Conservation (phyloP, 208 protist species). For the Trypanosoma vivax region DNA sequence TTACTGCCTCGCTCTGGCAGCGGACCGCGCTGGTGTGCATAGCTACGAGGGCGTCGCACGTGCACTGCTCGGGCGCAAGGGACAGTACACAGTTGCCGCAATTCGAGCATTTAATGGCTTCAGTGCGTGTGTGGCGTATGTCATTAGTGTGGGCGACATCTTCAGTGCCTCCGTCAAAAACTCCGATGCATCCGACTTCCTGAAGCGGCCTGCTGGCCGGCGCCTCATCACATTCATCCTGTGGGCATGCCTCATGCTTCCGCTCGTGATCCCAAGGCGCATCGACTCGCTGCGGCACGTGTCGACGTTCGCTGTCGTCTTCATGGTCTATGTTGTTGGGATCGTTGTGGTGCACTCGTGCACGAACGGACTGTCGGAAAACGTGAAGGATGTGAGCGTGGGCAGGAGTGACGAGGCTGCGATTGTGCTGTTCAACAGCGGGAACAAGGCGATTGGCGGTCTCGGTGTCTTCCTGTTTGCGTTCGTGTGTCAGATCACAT, state of each 20-base stretch:
- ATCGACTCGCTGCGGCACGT: background rate
- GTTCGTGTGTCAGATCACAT: conserved; percentile 56
- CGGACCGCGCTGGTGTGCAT: conserved; percentile 24
- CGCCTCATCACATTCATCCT: conserved; percentile 9
- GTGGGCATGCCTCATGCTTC: conserved; percentile 16
- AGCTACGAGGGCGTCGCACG: conserved; percentile 41
- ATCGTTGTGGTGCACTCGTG: background rate
- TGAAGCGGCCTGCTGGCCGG: background rate
- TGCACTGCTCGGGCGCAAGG: conserved; percentile 17
- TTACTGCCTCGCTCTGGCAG: conserved; percentile 24
- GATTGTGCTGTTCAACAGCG: conserved; percentile 4
- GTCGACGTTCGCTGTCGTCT: background rate
- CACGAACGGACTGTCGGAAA: conserved; percentile 20
- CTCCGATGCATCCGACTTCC: conserved; percentile 2
- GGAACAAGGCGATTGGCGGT: conserved; percentile 22
- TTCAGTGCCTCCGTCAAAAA: conserved; percentile 9
- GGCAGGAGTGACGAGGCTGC: background rate
- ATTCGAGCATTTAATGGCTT: conserved; percentile 23
- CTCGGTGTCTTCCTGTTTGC: conserved; percentile 48
- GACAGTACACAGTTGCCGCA: conserved; percentile 12
- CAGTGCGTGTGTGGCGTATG: conserved; percentile 20
- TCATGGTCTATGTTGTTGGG: background rate
- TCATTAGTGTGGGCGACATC: conserved; percentile 24
- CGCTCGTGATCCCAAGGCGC: conserved; percentile 12
- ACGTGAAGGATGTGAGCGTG: background rate